Conservation (phyloP, 1,139 yeast species). For the Kodamaea suecica region DNA sequence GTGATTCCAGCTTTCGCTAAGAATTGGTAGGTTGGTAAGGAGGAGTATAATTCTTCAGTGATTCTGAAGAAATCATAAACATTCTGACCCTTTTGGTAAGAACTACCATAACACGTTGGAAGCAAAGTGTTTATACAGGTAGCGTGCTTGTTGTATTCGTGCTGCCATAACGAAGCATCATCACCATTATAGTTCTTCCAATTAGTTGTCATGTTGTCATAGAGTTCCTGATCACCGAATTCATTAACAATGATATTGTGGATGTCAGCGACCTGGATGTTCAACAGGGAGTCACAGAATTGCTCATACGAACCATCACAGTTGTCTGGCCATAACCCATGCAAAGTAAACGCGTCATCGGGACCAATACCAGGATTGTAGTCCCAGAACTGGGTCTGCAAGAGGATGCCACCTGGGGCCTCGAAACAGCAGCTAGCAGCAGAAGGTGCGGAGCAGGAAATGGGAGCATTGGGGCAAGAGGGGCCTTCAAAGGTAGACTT, state of each 20-base stretch:
- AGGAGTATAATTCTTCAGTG: slow-evolving; percentile 60
- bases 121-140: slow-evolving; percentile 83
- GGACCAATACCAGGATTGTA: slow-evolving; percentile 75
- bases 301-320: slow-evolving; percentile 70
- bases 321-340: slow-evolving; percentile 84
- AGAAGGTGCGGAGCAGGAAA: slow-evolving; percentile 49
- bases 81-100: slow-evolving; percentile 46
- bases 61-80: slow-evolving; percentile 77
- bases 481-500: slow-evolving; percentile 3
- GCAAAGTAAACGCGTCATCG: slow-evolving; percentile 73
- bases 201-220: slow-evolving; percentile 51
- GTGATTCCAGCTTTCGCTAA: slow-evolving; percentile 63
- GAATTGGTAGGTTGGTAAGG: slow-evolving; percentile 70
- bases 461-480: slow-evolving; percentile 62
- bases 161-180: slow-evolving; percentile 82
- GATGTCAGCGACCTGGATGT: slow-evolving; percentile 47
- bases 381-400: slow-evolving; percentile 95
- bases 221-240: slow-evolving; percentile 50
- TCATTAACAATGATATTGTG: slow-evolving; percentile 44
- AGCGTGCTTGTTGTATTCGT: slow-evolving; percentile 94
- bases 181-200: slow-evolving; percentile 81
- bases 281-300: slow-evolving; percentile 67
- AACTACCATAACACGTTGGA: slow-evolving; percentile 58
- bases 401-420: slow-evolving; percentile 78
- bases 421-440: slow-evolving; percentile 79